Conservation (phyloP, 2,329 filamentous ascomycete genomes). For the Paecilomyces fulvus region DNA sequence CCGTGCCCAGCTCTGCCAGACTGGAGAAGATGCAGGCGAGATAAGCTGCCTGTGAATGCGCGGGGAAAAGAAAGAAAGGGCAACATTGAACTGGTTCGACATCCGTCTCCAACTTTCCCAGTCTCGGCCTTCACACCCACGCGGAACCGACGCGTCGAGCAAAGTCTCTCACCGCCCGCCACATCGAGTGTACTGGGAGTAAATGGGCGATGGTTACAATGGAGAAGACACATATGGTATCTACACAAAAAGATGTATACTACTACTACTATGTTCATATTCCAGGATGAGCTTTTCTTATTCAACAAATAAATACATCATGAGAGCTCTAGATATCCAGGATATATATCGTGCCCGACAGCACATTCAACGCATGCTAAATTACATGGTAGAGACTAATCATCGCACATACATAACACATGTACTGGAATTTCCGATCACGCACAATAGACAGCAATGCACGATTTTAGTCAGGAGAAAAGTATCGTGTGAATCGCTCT, state of each 20-base stretch:
- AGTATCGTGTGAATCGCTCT: slow-evolving; percentile 37
- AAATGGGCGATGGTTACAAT: neutral
- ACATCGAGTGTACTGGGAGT: neutral
- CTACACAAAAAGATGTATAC: too few relatives aligned
- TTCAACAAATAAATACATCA: too few relatives aligned
- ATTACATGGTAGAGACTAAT: neutral
- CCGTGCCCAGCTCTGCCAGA: neutral
- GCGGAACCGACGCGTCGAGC: neutral
- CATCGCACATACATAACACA: neutral
- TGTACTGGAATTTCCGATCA: neutral
- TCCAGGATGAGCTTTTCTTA: too few relatives aligned
- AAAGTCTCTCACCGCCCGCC: too few relatives aligned
- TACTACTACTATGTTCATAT: too few relatives aligned
- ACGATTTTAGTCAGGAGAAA: slow-evolving; percentile 24
- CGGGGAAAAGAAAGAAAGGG: neutral
- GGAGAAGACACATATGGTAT: too few relatives aligned
- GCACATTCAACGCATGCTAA: neutral
- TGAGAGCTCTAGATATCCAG: neutral
- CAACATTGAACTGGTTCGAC: neutral
- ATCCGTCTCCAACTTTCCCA: neutral
- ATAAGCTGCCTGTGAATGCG: neutral
- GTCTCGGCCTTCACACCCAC: neutral
- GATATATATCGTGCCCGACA: neutral
- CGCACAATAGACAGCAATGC: neutral
- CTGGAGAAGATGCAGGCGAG: neutral